Percentiles rank a stretch among this genome's conserved stretches.
Evolutionary conservation across 768 basidiomycete species (phyloP).

Genomic region (Phanerochaete sordida): DNA sequence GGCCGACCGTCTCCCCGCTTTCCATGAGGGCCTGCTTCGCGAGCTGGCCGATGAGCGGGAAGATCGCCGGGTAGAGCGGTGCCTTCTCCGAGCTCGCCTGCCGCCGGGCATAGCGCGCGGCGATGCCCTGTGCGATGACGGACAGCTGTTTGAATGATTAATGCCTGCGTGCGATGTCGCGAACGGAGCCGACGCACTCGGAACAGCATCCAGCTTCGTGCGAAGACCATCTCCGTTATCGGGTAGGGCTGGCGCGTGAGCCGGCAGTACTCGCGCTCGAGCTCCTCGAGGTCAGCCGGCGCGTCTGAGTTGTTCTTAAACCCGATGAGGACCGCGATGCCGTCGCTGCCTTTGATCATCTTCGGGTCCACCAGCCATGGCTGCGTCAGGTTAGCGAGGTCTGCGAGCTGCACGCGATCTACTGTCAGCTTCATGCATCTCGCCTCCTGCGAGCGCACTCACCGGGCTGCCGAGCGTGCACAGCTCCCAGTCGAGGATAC

Average conservation of each 20-base stretch:
- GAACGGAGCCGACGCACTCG: slow-evolving; percentile 46
- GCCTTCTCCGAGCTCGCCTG: slow-evolving; percentile 90
- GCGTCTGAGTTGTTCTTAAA: slow-evolving; percentile 61
- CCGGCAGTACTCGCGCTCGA: slow-evolving; percentile 81
- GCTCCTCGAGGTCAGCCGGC: slow-evolving; percentile 62
- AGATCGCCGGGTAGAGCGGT: slow-evolving; percentile 37
- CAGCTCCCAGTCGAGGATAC: slow-evolving; percentile 96
- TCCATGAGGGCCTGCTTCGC: slow-evolving; percentile 60
- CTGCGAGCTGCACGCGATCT: slow-evolving; percentile 57
- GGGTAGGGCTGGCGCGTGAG: slow-evolving; percentile 67
- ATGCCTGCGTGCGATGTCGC: background rate
- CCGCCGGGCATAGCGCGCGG: slow-evolving; percentile 77
- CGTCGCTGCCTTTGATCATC: slow-evolving; percentile 21
- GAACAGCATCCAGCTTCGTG: slow-evolving; percentile 83
- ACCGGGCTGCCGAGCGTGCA: slow-evolving; percentile 93
- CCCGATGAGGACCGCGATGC: slow-evolving; percentile 37
- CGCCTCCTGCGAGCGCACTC: slow-evolving; percentile 1
- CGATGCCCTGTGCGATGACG: slow-evolving; percentile 87
- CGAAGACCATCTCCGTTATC: slow-evolving; percentile 75
- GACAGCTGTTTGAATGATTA: slow-evolving; percentile 46
- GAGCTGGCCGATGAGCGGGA: slow-evolving; percentile 60
- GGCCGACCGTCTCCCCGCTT: slow-evolving; percentile 29
- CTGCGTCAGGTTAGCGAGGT: slow-evolving; percentile 86
- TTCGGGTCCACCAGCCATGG: slow-evolving; percentile 66
- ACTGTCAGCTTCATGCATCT: background rate